Percentiles rank a stretch among this genome's conserved stretches.
phyloP scores from a whole-genome alignment of 2,329 filamentous ascomycete species.

The Talaromyces atroroseus region DNA sequence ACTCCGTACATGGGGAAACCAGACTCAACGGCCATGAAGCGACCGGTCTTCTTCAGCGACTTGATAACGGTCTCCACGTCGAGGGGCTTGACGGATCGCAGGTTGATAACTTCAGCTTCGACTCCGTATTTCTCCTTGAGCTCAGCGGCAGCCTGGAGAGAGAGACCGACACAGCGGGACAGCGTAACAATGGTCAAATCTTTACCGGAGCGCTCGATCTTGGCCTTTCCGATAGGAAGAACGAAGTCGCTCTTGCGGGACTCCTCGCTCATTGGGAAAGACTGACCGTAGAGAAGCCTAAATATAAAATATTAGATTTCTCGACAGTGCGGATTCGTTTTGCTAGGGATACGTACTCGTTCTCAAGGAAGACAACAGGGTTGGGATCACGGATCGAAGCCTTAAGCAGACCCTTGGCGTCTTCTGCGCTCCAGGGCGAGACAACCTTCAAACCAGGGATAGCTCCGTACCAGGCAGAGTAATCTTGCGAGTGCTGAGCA shows the following conservation, averaged over 20 bases:
- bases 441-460: slow-evolving; percentile 98
- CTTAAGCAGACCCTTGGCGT: slow-evolving; percentile 96
- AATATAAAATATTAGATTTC: slow-evolving; percentile 30
- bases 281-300: slow-evolving; percentile 78
- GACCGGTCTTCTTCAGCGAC: slow-evolving; percentile 97
- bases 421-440: slow-evolving; percentile 90
- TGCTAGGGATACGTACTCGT: slow-evolving; percentile 53
- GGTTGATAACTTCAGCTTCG: slow-evolving; percentile 94
- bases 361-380: slow-evolving; percentile 85
- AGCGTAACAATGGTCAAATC: slow-evolving; percentile 93
- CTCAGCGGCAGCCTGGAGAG: slow-evolving; percentile 77
- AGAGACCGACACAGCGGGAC: slow-evolving; percentile 92
- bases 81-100: slow-evolving; percentile 93
- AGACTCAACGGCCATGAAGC: slow-evolving; percentile 85
- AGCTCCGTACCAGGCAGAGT: slow-evolving; percentile 97
- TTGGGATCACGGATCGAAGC: slow-evolving; percentile 97
- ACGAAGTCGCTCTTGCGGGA: slow-evolving; percentile 96
- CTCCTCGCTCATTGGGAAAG: slow-evolving; percentile 95
- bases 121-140: slow-evolving; percentile 96
- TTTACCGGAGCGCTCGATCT: slow-evolving; percentile 94
- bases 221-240: slow-evolving; percentile 95
- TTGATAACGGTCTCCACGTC: slow-evolving; percentile 93
- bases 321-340: background rate
- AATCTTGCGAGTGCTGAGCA: slow-evolving; percentile 98
- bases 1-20: slow-evolving; percentile 96